phyloP scores from a whole-genome alignment of 1,284 basidiomycete genomes.

The Marasmius oreades region DNA sequence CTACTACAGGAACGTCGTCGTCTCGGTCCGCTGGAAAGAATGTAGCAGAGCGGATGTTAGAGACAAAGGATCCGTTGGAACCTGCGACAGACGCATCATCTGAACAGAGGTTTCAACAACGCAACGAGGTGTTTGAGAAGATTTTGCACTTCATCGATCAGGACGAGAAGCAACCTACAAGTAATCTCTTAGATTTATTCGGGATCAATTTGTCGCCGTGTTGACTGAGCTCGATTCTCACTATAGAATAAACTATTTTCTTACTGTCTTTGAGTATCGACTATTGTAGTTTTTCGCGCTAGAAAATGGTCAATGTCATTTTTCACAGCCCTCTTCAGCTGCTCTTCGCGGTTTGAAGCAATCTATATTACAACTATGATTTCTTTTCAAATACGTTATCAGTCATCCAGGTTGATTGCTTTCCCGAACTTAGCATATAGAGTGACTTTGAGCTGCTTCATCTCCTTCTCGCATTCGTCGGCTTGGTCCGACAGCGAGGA shows the following conservation, averaged over 20 bases:
- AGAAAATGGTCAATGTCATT: not conserved
- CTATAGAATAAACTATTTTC: not conserved
- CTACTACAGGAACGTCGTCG: not conserved
- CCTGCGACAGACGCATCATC: slow-evolving; percentile 25
- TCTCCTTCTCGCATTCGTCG: slow-evolving; percentile 76
- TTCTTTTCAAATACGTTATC: not conserved
- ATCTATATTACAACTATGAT: not conserved
- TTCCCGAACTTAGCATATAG: slow-evolving; percentile 92
- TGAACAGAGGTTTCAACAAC: slow-evolving; percentile 46
- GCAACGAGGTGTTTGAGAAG: slow-evolving; percentile 66
- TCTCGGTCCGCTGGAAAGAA: not conserved
- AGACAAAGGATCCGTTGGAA: slow-evolving; percentile 23
- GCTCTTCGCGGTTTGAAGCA: not conserved
- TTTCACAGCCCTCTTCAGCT: not conserved
- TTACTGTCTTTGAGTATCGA: not conserved
- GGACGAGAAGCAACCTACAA: slow-evolving; percentile 60
- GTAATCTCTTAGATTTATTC: slow-evolving; percentile 53
- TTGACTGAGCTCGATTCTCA: not conserved
- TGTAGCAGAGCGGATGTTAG: slow-evolving; percentile 32
- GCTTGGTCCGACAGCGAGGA: slow-evolving; percentile 50
- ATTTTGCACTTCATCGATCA: slow-evolving; percentile 60
- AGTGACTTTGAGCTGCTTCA: slow-evolving; percentile 87
- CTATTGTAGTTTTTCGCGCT: not conserved
- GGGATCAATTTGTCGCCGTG: slow-evolving; percentile 24
- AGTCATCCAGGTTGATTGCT: slow-evolving; percentile 89